Evolutionary conservation across 805 yeast species (phyloP).

Genomic region (Saccharomycodes ludwigii): DNA sequence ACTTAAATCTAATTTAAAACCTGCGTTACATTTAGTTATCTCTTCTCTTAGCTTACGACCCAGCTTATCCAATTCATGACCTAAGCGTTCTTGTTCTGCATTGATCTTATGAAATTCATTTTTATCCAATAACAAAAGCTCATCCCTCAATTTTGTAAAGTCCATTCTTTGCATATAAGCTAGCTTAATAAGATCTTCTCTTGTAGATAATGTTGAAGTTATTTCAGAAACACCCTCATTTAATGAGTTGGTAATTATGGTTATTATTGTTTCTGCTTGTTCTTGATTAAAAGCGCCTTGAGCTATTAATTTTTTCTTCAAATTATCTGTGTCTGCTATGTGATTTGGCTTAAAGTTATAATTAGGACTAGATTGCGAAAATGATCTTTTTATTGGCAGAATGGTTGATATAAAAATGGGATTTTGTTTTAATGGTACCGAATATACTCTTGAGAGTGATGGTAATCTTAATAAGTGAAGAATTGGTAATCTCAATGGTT

Average conservation of each 20-base stretch:
- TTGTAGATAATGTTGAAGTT: conserved; percentile 68
- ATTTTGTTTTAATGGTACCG: too few species aligned
- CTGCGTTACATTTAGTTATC: conserved; percentile 78
- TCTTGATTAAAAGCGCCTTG: conserved; percentile 57
- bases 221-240: conserved; percentile 70
- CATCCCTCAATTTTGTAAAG: conserved; percentile 88
- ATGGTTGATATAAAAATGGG: too few species aligned
- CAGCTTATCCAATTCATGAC: conserved; percentile 75
- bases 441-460: too few species aligned
- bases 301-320: conserved; percentile 48
- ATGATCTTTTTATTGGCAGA: too few species aligned
- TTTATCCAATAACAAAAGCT: conserved; percentile 75
- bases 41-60: conserved; percentile 82
- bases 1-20: conserved; percentile 81
- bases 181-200: conserved; percentile 69
- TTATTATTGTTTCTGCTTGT: conserved; percentile 74
- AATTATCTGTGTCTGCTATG: conserved; percentile 60
- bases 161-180: conserved; percentile 95
- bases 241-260: conserved; percentile 59
- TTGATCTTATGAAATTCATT: conserved; percentile 72
- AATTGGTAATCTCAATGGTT: too few species aligned
- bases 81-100: conserved; percentile 76
- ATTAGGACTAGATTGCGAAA: too few species aligned
- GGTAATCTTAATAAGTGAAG: too few species aligned
- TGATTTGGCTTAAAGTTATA: conserved; percentile 24